Evolutionary conservation across 495 filamentous ascomycete genomes (phyloP).

Genomic region (Podospora bellae-mahoneyi): DNA sequence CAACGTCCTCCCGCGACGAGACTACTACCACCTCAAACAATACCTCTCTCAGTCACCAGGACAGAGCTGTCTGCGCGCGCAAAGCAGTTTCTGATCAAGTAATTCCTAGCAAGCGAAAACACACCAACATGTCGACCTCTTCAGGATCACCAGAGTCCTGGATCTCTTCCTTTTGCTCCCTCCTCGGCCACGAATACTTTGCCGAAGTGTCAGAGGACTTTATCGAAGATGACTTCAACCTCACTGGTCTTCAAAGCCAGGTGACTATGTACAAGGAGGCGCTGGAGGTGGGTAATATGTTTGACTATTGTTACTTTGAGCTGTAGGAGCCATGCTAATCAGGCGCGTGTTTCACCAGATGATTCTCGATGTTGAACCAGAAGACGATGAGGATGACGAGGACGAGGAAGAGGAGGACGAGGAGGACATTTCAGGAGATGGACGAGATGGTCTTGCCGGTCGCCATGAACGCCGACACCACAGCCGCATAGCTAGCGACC

Average conservation of each 20-base stretch:
- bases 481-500: slow-evolving; percentile 81
- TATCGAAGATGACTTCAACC: slow-evolving; percentile 99
- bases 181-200: slow-evolving; percentile 97
- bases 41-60: not conserved
- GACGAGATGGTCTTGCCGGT: slow-evolving; percentile 42
- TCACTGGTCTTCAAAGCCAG: slow-evolving; percentile 90
- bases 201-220: slow-evolving; percentile 98
- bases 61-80: not conserved
- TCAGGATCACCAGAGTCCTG: slow-evolving; percentile 88
- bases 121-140: slow-evolving; percentile 57
- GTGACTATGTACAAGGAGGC: slow-evolving; percentile 99
- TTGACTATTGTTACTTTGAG: slow-evolving; percentile 21
- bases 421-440: slow-evolving; percentile 71
- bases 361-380: slow-evolving; percentile 97
- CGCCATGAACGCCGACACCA: slow-evolving; percentile 66
- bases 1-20: not conserved
- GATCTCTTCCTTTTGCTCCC: slow-evolving; percentile 94
- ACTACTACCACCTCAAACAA: not conserved
- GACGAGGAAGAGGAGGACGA: slow-evolving; percentile 75
- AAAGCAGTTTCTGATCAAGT: not conserved
- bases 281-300: slow-evolving; percentile 43
- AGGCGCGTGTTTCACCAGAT: slow-evolving; percentile 55
- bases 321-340: not conserved
- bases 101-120: not conserved
- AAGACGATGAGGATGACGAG: slow-evolving; percentile 83